Conservation (phyloP, 2,329 filamentous ascomycete genomes). For the Apiospora koreana region DNA sequence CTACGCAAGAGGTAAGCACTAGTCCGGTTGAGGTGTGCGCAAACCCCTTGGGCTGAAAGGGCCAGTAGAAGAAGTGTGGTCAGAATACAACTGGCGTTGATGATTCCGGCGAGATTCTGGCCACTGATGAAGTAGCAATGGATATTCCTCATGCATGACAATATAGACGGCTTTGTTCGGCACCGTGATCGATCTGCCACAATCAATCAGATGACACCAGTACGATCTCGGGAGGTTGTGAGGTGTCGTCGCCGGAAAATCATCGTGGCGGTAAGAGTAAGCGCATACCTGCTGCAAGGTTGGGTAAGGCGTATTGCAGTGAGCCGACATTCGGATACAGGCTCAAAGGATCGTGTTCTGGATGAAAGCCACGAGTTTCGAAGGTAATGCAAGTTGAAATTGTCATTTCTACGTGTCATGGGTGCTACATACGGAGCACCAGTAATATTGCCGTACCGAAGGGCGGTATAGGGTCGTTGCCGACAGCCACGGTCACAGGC, state of each 20-base stretch:
- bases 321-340: background rate
- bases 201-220: background rate
- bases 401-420: background rate
- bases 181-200: background rate
- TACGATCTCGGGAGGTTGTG: background rate
- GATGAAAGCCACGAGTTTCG: background rate
- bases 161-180: background rate
- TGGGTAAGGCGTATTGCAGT: background rate
- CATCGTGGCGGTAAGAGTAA: background rate
- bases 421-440: background rate
- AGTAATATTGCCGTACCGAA: background rate
- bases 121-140: background rate
- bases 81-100: background rate
- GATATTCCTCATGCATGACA: background rate
- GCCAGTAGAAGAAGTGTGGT: background rate
- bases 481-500: background rate
- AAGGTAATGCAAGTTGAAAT: background rate
- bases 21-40: background rate
- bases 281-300: no score
- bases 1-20: background rate
- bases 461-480: background rate
- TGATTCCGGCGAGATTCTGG: background rate
- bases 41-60: background rate
- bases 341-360: background rate
- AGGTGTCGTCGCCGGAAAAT: background rate